Conservation (phyloP, 805 yeast species). For the Lachancea mirantina region DNA sequence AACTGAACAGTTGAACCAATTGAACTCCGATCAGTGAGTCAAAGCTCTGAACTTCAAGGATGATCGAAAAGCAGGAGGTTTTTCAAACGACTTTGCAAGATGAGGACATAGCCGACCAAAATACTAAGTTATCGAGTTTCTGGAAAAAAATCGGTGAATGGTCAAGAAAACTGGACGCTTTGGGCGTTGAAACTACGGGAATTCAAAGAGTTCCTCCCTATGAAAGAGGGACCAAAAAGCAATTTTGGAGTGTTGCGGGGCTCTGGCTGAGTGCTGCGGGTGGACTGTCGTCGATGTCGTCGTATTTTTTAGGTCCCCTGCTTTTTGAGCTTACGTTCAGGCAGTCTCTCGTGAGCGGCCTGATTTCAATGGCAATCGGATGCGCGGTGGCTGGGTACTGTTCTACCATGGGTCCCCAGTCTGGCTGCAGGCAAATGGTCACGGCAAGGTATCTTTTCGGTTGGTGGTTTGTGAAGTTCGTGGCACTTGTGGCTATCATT, state of each 20-base stretch:
- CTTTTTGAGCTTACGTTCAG: conserved; percentile 61
- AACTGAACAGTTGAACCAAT: too few species aligned
- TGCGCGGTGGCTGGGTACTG: conserved; percentile 76
- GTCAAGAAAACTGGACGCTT: conserved; percentile 43
- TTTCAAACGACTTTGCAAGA: too few species aligned
- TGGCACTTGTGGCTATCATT: conserved; percentile 60
- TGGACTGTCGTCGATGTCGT: conserved; percentile 83
- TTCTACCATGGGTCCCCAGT: conserved; percentile 80
- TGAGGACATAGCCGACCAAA: neutral
- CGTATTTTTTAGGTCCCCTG: conserved; percentile 69
- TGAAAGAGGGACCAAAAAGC: conserved; percentile 45
- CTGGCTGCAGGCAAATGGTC: conserved; percentile 87
- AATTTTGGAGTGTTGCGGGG: conserved; percentile 48
- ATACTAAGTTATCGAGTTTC: neutral
- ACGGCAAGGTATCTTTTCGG: conserved; percentile 76
- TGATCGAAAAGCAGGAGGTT: too few species aligned
- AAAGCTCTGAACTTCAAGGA: too few species aligned
- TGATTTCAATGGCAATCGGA: conserved; percentile 60
- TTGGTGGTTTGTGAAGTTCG: conserved; percentile 74
- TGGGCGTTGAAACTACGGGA: conserved; percentile 72
- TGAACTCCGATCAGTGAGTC: too few species aligned
- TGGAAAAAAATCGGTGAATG: conserved; percentile 13
- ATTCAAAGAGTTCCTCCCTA: conserved; percentile 67
- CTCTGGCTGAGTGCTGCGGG: conserved; percentile 85
- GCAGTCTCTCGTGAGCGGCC: conserved; percentile 55